Percentiles rank a stretch among this genome's conserved stretches.
Conservation (phyloP, 306 rosid species). For the Trifolium fragiferum region DNA sequence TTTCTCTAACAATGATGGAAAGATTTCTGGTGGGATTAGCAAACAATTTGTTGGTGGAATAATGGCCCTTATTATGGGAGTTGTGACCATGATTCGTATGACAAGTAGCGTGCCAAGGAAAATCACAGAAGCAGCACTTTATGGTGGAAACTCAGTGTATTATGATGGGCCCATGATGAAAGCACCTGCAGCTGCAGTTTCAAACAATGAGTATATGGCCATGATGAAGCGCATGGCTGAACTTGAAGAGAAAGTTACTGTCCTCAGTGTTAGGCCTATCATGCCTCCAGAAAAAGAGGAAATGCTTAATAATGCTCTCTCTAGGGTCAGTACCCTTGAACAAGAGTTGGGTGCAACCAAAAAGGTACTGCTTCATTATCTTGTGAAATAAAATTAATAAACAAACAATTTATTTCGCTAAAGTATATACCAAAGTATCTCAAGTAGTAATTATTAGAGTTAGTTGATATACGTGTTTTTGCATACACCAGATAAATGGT, state of each 20-base stretch:
- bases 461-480: no score
- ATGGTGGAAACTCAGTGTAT: conserved; percentile 60
- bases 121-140: conserved; percentile 66
- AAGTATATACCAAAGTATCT: no score
- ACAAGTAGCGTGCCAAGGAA: conserved; percentile 76
- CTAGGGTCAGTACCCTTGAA: conserved; percentile 63
- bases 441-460: no score
- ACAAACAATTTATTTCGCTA: no score
- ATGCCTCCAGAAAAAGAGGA: conserved; percentile 90
- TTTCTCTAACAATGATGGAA: conserved; percentile 48
- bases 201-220: conserved; percentile 56
- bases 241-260: conserved; percentile 69
- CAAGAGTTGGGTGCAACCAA: conserved; percentile 65
- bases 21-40: conserved; percentile 47
- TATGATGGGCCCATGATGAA: conserved; percentile 51
- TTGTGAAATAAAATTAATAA: no score
- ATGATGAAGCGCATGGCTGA: conserved; percentile 92
- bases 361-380: conserved; percentile 58
- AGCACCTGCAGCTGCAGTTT: conserved; percentile 35
- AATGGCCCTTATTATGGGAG: conserved; percentile 74
- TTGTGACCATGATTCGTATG: conserved; percentile 72
- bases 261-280: conserved; percentile 52
- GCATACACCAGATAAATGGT: no score
- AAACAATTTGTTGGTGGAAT: conserved; percentile 64
- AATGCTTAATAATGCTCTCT: conserved; percentile 62